Evolutionary conservation across 1,139 yeast species (phyloP), one percentile per base, ranked within the genome.

Genomic region (Suhomyces bolitotheri): DNA sequence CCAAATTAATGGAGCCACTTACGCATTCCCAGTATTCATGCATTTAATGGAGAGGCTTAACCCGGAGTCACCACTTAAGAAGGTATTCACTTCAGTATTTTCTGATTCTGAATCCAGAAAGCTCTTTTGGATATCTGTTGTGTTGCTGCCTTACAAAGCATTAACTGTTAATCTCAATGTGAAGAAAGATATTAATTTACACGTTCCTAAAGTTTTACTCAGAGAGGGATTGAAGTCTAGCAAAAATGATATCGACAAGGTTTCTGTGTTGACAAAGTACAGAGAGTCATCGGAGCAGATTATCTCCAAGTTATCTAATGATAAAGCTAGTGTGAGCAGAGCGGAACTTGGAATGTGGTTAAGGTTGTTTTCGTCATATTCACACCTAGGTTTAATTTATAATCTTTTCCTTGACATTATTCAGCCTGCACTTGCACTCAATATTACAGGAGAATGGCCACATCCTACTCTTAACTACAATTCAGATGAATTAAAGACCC

Each of bases 171-270:
- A 52, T 11, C 60, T 64, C 11, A 73, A 70, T 35, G 63, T 68
- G 20, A 64, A 66, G 40, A 69, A 64, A 40, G 51, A 43, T 29
- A 37, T 43, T 40, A 43, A 49, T 32, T 22, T 49, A 4, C 56
- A 52, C 24, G 56, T 56, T 7, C 62, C 58, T 2, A 71, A 63
- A 29, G 49, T 70, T 16, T 68, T 85, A 2, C 57, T 86, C 24
- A 73, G 79, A 45, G 89, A 85, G 39, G 92, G 95, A 0, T 59
- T 90, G 26, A 82, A 83, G 50, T 70, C 81, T 39, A 79, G 89
- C 11, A 74, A 76, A 34, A 58, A 60, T 28, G 82, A 80, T 26
- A 78, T 78, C 10, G 78, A 73, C 4, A 59, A 69, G 9, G 74
- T 79, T 1, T 56, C 78, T 1, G 60, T 64, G 27, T 59, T 78